These are phyloP conservation scores for Neurospora pannonica DNA, from an alignment of 495 filamentous ascomycete genomes.

Conservation along the genomic window DNA sequence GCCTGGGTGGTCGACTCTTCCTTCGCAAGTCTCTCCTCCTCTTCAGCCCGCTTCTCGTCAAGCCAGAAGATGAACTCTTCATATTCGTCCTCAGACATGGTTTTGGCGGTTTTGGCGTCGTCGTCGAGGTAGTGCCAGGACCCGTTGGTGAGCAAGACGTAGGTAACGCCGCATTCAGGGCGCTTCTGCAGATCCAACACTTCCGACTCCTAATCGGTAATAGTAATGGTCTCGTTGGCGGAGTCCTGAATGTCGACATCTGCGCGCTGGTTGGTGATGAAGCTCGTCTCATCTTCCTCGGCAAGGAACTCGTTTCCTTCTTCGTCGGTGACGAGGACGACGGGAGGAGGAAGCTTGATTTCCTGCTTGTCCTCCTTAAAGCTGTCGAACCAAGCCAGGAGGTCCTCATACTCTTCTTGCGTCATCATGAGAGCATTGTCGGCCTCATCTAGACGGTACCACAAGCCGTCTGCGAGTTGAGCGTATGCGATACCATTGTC, in stretches of 20 bases:
- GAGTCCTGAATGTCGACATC: not conserved
- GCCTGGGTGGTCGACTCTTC: not conserved
- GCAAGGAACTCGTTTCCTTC: not conserved
- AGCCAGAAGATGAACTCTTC: not conserved
- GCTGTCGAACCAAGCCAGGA: not conserved
- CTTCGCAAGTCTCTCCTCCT: not conserved
- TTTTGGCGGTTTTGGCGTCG: fast-evolving
- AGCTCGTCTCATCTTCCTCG: not conserved
- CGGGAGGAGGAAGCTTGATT: not conserved
- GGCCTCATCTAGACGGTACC: not conserved
- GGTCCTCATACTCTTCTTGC: not conserved
- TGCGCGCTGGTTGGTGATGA: not conserved
- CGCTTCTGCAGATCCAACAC: not conserved
- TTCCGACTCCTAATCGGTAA: not conserved
- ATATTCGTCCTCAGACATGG: fast-evolving
- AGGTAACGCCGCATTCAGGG: fast-evolving
- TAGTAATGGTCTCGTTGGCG: not conserved
- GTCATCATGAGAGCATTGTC: not conserved
- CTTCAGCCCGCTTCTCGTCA: not conserved
- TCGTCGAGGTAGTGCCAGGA: not conserved
- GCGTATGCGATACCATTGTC: not conserved
- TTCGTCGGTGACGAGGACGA: not conserved
- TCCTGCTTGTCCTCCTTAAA: not conserved
- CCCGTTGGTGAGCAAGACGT: not conserved
- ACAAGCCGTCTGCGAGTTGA: not conserved